Evolutionary conservation across 306 rosid species (phyloP).

Genomic region (Medicago arabica): DNA sequence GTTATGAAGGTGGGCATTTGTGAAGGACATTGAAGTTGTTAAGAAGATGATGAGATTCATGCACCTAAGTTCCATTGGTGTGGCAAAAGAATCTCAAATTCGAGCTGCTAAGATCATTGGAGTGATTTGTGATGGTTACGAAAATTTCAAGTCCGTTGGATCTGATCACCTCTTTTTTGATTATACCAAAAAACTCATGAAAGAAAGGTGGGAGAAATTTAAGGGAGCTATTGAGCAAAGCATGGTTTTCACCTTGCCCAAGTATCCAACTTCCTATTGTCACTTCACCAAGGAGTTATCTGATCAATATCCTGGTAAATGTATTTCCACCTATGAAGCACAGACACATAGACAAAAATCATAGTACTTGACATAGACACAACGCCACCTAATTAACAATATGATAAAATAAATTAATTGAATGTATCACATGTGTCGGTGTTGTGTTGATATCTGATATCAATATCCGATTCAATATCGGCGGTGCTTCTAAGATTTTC

Average conservation of each 20-base stretch:
- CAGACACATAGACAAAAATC: neutral
- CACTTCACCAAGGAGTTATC: conserved; percentile 52
- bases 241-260: conserved; percentile 50
- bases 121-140: conserved; percentile 62
- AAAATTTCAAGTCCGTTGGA: conserved; percentile 42
- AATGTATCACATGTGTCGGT: neutral
- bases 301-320: conserved; percentile 62
- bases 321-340: neutral
- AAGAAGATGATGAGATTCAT: conserved; percentile 65
- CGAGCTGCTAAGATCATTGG: conserved; percentile 72
- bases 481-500: neutral
- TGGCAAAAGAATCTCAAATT: conserved; percentile 77
- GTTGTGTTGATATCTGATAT: neutral
- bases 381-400: too few species aligned
- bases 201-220: conserved; percentile 69
- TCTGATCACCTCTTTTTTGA: conserved; percentile 59
- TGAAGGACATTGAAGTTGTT: conserved; percentile 74
- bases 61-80: conserved; percentile 71
- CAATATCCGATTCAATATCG: neutral
- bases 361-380: neutral
- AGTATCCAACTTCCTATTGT: conserved; percentile 53
- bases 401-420: too few species aligned
- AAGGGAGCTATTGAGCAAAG: conserved; percentile 44
- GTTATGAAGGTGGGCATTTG: conserved; percentile 72
- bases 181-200: conserved; percentile 47